A percentile compares a stretch with the other conserved stretches of the same genome.
These are phyloP conservation scores for Spizellomyces sp. DNA, from an alignment of 192 early-diverging fungal species.

Conservation along the genomic window DNA sequence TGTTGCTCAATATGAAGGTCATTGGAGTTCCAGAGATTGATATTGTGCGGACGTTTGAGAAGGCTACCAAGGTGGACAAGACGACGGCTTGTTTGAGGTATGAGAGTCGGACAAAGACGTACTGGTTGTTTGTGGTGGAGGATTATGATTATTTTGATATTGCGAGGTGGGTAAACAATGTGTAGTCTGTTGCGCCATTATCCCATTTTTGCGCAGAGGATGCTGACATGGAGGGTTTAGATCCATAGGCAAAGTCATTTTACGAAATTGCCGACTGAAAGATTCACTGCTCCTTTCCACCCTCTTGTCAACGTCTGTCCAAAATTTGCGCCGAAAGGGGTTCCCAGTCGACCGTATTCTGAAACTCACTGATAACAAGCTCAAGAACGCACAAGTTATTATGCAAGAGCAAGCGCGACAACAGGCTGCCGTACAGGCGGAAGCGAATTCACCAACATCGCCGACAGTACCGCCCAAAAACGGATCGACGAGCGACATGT, in stretches of 20 bases:
- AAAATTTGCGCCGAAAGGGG: constrained; percentile 70
- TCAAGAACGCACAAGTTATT: constrained; percentile 35
- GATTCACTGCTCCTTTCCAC: constrained; percentile 78
- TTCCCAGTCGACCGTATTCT: constrained; percentile 71
- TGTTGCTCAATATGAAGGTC: constrained; percentile 66
- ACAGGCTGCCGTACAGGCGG: constrained; percentile 28
- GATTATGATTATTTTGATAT: constrained; percentile 84
- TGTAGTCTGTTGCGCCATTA: background rate
- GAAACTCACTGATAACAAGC: constrained; percentile 39
- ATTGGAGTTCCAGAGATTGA: constrained; percentile 68
- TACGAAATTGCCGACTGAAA: constrained; percentile 70
- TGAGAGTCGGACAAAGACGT: constrained; percentile 31
- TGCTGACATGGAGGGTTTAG: constrained; percentile 20
- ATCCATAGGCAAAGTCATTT: constrained; percentile 67
- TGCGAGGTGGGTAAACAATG: constrained; percentile 43
- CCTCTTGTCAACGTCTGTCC: constrained; percentile 70
- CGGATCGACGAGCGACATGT: constrained; percentile 26
- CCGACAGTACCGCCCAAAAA: background rate
- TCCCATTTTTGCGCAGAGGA: too few species aligned
- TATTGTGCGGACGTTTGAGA: constrained; percentile 53
- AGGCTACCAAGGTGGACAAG: constrained; percentile 48
- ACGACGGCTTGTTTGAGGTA: constrained; percentile 63
- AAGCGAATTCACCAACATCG: background rate
- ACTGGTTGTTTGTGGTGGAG: constrained; percentile 46
- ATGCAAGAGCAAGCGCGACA: constrained; percentile 48